Conservation (phyloP, 2,329 filamentous ascomycete genomes). For the Xylaria sp. region DNA sequence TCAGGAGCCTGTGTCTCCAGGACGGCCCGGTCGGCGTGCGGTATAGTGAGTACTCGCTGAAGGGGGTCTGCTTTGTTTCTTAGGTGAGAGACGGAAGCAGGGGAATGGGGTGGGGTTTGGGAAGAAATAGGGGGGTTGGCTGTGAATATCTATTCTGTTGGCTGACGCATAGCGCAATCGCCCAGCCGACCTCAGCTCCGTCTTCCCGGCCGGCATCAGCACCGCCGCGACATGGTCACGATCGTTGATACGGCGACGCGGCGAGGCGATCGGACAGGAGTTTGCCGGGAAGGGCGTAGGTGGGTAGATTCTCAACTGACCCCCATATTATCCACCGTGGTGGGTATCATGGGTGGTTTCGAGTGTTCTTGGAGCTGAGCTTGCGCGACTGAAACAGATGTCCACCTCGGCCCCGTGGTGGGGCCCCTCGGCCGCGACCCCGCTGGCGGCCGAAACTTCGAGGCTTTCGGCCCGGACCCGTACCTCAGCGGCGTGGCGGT, state of each 20-base stretch:
- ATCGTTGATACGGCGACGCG: constrained; percentile 66
- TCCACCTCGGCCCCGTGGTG: constrained; percentile 63
- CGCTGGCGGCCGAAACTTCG: constrained; percentile 72
- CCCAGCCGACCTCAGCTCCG: constrained; percentile 63
- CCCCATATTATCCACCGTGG: background rate
- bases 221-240: constrained; percentile 75
- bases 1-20: constrained; percentile 66
- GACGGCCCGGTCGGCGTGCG: constrained; percentile 73
- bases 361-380: background rate
- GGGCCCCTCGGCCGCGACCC: constrained; percentile 69
- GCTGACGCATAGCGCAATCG: background rate
- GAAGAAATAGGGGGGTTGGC: background rate
- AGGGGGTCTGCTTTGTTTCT: too few species aligned
- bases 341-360: too few species aligned
- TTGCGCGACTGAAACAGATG: constrained; percentile 48
- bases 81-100: too few species aligned
- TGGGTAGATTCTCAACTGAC: background rate
- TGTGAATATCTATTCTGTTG: background rate
- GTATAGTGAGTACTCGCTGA: constrained; percentile 47
- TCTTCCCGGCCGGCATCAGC: constrained; percentile 72
- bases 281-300: constrained; percentile 70
- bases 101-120: background rate
- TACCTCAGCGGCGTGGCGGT: constrained; percentile 73
- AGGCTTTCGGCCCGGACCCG: constrained; percentile 71
- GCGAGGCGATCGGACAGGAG: constrained; percentile 71